Conservation (phyloP, 139 green algal genomes). For the Haematococcus sp. region DNA sequence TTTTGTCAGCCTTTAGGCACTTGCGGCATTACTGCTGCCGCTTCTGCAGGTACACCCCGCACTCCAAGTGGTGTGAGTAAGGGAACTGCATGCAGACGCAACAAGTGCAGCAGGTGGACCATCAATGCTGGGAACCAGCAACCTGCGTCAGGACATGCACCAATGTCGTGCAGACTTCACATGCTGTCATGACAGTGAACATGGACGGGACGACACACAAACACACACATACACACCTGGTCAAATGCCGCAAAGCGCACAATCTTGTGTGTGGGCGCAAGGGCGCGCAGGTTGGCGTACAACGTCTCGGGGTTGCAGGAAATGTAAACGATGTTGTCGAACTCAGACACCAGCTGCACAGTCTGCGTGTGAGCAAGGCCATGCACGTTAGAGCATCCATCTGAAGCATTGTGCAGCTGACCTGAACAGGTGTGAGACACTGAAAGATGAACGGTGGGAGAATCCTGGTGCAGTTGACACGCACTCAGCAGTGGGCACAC, state of each 20-base stretch:
- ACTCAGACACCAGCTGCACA: conserved; percentile 45
- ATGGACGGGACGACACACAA: not conserved
- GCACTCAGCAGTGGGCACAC: not conserved
- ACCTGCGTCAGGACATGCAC: too few relatives aligned
- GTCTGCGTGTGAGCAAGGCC: too few relatives aligned
- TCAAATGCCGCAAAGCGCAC: conserved; percentile 88
- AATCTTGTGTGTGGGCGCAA: conserved; percentile 58
- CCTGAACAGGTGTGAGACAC: too few relatives aligned
- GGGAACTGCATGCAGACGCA: conserved; percentile 75
- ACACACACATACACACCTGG: not conserved
- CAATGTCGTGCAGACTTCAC: too few relatives aligned
- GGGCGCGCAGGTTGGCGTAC: conserved; percentile 55
- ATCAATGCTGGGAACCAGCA: too few relatives aligned
- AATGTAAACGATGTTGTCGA: conserved; percentile 89
- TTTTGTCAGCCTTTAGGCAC: too few relatives aligned
- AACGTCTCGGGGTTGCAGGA: conserved; percentile 92
- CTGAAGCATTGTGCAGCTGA: too few relatives aligned
- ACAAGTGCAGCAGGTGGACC: too few relatives aligned
- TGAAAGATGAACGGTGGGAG: too few relatives aligned
- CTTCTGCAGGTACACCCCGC: conserved; percentile 66
- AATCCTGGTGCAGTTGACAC: too few relatives aligned
- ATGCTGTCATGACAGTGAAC: not conserved
- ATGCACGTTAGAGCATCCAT: too few relatives aligned
- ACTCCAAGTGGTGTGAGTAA: conserved; percentile 89
- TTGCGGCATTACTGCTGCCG: not conserved